Conservation (phyloP, 2,329 filamentous ascomycete species). For the Diplodia sapinea region DNA sequence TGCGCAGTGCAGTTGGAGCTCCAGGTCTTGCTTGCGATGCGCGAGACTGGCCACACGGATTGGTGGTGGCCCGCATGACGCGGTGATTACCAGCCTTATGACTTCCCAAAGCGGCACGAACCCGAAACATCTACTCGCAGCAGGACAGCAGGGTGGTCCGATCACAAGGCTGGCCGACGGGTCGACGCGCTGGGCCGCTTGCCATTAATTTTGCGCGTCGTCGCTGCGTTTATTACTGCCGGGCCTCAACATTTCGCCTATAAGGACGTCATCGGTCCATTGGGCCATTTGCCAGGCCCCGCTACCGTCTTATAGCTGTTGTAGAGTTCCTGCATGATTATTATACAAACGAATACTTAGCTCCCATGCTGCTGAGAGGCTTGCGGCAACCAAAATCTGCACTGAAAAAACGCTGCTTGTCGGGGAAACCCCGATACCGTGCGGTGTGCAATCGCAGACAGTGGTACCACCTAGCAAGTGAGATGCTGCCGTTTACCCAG, state of each 20-base stretch:
- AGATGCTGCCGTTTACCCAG: too few relatives aligned
- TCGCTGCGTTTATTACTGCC: neutral
- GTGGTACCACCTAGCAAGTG: too few relatives aligned
- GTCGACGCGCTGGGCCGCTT: conserved; percentile 13
- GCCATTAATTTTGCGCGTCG: neutral
- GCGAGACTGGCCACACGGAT: conserved; percentile 1
- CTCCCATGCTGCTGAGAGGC: too few relatives aligned
- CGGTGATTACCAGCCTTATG: conserved; percentile 16
- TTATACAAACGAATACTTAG: too few relatives aligned
- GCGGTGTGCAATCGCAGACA: too few relatives aligned
- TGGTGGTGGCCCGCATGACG: neutral
- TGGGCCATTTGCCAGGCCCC: too few relatives aligned
- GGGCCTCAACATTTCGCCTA: neutral
- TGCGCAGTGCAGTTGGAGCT: conserved; percentile 9
- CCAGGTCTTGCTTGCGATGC: neutral
- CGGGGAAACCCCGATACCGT: too few relatives aligned
- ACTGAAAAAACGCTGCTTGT: too few relatives aligned
- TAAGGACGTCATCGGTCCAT: too few relatives aligned
- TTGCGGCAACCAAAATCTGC: too few relatives aligned
- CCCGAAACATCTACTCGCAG: conserved; percentile 12
- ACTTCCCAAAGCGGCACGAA: conserved; percentile 8
- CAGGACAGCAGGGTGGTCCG: conserved; percentile 16
- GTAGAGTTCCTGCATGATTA: too few relatives aligned
- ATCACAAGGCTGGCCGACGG: conserved; percentile 14
- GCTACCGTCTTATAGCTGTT: too few relatives aligned